A percentile compares a stretch with the other conserved stretches of the same genome.
Conservation (phyloP, 345 rosid species). For the Sisymbrium irio region DNA sequence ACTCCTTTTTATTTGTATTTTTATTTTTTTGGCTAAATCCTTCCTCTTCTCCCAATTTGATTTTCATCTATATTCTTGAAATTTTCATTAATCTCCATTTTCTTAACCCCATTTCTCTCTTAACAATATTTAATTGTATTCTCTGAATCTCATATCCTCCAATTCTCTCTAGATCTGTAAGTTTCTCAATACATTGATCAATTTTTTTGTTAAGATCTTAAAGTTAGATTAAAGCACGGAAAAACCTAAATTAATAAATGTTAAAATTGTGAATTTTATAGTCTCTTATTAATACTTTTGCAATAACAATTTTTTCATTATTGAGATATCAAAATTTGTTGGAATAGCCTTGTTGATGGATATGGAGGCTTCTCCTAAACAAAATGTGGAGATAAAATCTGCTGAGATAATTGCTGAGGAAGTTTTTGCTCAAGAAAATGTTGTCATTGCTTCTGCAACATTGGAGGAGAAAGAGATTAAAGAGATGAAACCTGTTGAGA, state of each 20-base stretch:
- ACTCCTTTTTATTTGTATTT: too few species aligned
- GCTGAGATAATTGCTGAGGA: constrained; percentile 20
- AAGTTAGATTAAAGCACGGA: not conserved
- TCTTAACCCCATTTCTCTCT: not conserved
- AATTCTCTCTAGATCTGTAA: constrained; percentile 42
- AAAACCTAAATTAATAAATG: not conserved
- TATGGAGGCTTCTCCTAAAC: constrained; percentile 20
- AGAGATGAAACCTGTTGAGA: constrained; percentile 14
- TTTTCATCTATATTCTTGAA: not conserved
- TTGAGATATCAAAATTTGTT: not conserved
- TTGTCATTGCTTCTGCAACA: not conserved
- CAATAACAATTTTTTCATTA: not conserved
- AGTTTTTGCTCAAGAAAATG: constrained; percentile 23
- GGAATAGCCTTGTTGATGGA: constrained; percentile 23
- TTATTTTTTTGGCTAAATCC: too few species aligned
- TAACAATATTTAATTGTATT: too few species aligned
- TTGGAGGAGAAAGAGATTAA: constrained; percentile 15
- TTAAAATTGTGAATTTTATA: not conserved
- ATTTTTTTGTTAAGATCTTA: not conserved
- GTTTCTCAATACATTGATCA: constrained; percentile 3
- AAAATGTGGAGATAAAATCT: constrained; percentile 20
- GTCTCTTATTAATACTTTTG: not conserved
- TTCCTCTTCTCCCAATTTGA: not conserved
- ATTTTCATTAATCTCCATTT: not conserved
- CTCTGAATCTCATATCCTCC: not conserved